Evolutionary conservation across 139 green algal species (phyloP), one percentile per base, ranked within the genome.

Genomic region (Tetradesmus lagerheimii): DNA sequence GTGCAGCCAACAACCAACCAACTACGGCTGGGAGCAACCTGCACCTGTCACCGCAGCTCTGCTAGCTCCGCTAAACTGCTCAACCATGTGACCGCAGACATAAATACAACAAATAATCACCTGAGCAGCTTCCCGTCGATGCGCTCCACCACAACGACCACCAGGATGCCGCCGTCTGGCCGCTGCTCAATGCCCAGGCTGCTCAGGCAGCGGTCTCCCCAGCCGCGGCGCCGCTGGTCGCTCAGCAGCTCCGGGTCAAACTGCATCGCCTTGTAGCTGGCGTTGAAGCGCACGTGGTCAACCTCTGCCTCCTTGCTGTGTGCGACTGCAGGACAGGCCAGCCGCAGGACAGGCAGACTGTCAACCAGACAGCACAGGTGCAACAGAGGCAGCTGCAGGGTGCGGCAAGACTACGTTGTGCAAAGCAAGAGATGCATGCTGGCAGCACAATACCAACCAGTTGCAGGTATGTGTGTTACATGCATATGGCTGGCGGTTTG

Each of bases 231-330:
- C 29, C 83, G 50, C 64, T 88, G 83, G 83, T 88, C 83, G 20
- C 11, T 80, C 38, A 88, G 64, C 38, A 88, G 64, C 64, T 88
- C 83, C 34, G 83, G 64, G 83, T 87, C 81, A 87, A 87, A 87
- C 81, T 87, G 81, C 83, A 88, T 88, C 11, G 83, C 83, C 83
- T 88, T 88, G 83, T 88, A 88, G 83, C 64, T 80, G 38, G 83
- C 83, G 39, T 77, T 77, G 64, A 88, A 88, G 25, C 83, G 83
- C 71, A 88, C 64, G 67, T 88, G 83, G 83, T 88, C 83, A 18
- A 88, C 83, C 64, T 88, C 83, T 18, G 38, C 39, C 83, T 88
- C 83, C 83, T 88, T 88, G 62, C 57, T 34, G 41, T 88, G 83
- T 18, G 83, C 83, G 57, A 88, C 83, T 88, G 83, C 64, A 80